phyloP scores from a whole-genome alignment of 805 yeast genomes.

The Candida tammaniensis region DNA sequence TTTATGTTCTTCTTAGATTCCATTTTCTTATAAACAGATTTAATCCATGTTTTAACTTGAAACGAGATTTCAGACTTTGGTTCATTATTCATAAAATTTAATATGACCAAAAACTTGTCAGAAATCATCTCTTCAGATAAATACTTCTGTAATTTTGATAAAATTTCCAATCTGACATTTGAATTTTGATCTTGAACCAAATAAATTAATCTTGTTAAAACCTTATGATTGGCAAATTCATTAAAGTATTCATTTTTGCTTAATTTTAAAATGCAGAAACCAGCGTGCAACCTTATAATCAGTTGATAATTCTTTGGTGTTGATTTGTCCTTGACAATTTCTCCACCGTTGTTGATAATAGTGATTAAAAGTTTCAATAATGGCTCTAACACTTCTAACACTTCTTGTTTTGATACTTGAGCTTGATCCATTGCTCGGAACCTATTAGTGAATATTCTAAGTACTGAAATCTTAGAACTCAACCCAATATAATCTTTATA shows the following conservation, averaged over 20 bases:
- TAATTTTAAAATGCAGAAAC: slow-evolving; percentile 59
- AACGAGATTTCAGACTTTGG: slow-evolving; percentile 51
- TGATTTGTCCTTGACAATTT: slow-evolving; percentile 50
- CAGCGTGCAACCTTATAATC: slow-evolving; percentile 66
- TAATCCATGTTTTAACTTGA: slow-evolving; percentile 67
- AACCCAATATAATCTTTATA: neutral
- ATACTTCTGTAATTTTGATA: slow-evolving; percentile 48
- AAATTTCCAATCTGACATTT: slow-evolving; percentile 53
- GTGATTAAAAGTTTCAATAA: slow-evolving; percentile 66
- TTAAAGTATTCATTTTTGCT: slow-evolving; percentile 55
- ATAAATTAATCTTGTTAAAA: slow-evolving; percentile 52
- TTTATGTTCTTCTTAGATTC: slow-evolving; percentile 37
- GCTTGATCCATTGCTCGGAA: neutral
- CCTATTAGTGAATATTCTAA: slow-evolving; percentile 6
- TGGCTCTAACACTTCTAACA: slow-evolving; percentile 51
- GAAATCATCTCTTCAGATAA: slow-evolving; percentile 55
- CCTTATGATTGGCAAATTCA: slow-evolving; percentile 48
- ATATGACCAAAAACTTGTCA: slow-evolving; percentile 60
- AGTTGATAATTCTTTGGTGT: slow-evolving; percentile 65
- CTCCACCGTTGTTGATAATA: slow-evolving; percentile 74
- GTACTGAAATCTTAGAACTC: slow-evolving; percentile 1
- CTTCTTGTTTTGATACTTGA: slow-evolving; percentile 20
- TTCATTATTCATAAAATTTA: slow-evolving; percentile 77
- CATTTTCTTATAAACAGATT: slow-evolving; percentile 49
- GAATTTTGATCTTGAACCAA: slow-evolving; percentile 66